These are phyloP conservation scores for Lophium mytilinum DNA, from an alignment of 495 filamentous ascomycete species.

Conservation along the genomic window DNA sequence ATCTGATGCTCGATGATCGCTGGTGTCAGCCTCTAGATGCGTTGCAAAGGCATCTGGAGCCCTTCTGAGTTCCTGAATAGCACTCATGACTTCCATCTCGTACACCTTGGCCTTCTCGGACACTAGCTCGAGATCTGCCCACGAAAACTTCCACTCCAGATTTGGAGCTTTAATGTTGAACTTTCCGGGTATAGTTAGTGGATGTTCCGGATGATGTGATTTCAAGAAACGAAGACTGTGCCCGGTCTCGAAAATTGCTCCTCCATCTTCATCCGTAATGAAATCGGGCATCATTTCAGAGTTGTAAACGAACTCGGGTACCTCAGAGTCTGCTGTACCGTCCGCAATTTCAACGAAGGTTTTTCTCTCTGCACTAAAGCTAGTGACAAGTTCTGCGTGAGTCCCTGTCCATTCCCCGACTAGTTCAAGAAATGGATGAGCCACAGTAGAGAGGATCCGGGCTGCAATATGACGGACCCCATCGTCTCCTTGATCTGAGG, in stretches of 20 bases:
- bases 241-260: slow-evolving; percentile 55
- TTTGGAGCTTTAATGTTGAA: slow-evolving; percentile 42
- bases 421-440: slow-evolving; percentile 62
- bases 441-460: slow-evolving; percentile 58
- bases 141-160: slow-evolving; percentile 67
- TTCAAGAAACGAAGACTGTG: slow-evolving; percentile 67
- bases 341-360: slow-evolving; percentile 31
- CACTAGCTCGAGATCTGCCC: slow-evolving; percentile 60
- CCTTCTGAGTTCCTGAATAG: slow-evolving; percentile 25
- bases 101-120: slow-evolving; percentile 55
- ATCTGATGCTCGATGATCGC: neutral
- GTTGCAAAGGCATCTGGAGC: neutral
- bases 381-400: slow-evolving; percentile 44
- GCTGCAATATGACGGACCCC: slow-evolving; percentile 53
- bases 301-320: slow-evolving; percentile 26
- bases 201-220: slow-evolving; percentile 67
- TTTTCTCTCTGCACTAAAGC: slow-evolving; percentile 9
- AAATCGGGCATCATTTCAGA: slow-evolving; percentile 19
- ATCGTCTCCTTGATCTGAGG: slow-evolving; percentile 52
- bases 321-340: slow-evolving; percentile 61
- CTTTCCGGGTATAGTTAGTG: slow-evolving; percentile 48
- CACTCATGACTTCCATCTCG: slow-evolving; percentile 44
- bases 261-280: slow-evolving; percentile 20
- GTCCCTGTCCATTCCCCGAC: slow-evolving; percentile 74
- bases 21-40: neutral